These are phyloP conservation scores for Nosema muscidifuracis DNA, from an alignment of 371 early-diverging fungal species.

Conservation along the genomic window DNA sequence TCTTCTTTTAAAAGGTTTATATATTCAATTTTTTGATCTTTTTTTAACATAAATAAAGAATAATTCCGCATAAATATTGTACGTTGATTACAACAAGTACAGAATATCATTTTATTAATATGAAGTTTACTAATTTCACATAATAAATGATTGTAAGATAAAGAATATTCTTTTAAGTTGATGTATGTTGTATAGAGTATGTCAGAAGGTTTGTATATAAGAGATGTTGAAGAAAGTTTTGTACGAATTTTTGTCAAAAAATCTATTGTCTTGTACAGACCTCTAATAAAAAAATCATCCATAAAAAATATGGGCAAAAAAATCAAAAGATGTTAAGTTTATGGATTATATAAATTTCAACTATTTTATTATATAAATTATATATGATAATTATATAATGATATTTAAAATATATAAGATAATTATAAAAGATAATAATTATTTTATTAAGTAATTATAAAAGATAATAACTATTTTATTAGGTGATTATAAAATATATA, in stretches of 20 bases:
- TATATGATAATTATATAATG: too few relatives aligned
- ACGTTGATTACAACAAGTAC: slow-evolving; percentile 41
- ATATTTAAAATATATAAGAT: too few relatives aligned
- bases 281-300: slow-evolving; percentile 33
- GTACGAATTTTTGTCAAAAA: slow-evolving; percentile 52
- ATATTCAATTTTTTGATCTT: not conserved
- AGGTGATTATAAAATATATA: too few relatives aligned
- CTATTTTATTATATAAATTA: too few relatives aligned
- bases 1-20: slow-evolving; percentile 7
- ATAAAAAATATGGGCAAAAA: slow-evolving; percentile 9
- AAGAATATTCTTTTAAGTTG: slow-evolving; percentile 49
- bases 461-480: too few relatives aligned
- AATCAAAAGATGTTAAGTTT: too few relatives aligned
- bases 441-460: too few relatives aligned
- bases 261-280: slow-evolving; percentile 51
- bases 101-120: slow-evolving; percentile 35
- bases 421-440: too few relatives aligned
- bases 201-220: not conserved
- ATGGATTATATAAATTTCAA: too few relatives aligned
- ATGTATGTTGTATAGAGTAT: slow-evolving; percentile 36
- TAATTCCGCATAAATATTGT: slow-evolving; percentile 54
- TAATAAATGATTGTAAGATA: slow-evolving; percentile 27
- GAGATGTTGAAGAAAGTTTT: not conserved
- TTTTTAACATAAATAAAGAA: slow-evolving; percentile 16
- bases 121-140: slow-evolving; percentile 11